Evolutionary conservation across 176 grass and related monocot genomes (phyloP).

Genomic region (Elaeis guineensis): DNA sequence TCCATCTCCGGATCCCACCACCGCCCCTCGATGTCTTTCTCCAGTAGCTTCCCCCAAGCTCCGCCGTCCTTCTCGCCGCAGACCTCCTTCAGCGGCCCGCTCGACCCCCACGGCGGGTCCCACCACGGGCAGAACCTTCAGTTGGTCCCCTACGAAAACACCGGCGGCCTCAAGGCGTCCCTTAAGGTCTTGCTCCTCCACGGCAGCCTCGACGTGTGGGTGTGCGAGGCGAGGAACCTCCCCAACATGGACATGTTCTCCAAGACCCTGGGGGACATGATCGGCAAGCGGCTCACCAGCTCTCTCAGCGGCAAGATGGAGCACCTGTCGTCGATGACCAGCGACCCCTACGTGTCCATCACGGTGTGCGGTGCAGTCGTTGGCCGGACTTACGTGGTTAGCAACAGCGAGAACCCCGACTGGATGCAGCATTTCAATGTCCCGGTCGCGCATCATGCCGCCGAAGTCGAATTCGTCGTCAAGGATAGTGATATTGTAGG

Average conservation of each 20-base stretch:
- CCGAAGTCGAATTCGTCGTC: constrained; percentile 65
- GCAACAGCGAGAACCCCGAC: constrained; percentile 67
- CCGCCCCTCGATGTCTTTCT: not conserved
- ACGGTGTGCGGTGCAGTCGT: constrained; percentile 38
- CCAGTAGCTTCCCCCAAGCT: not conserved
- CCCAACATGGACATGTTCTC: constrained; percentile 88
- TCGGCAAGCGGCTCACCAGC: constrained; percentile 32
- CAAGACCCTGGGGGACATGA: constrained; percentile 46
- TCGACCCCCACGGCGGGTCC: constrained; percentile 1
- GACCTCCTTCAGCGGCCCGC: no score
- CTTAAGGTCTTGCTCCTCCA: constrained; percentile 83
- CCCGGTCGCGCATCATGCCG: constrained; percentile 53
- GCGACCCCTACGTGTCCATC: constrained; percentile 74
- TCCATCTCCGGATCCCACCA: not conserved
- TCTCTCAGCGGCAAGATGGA: constrained; percentile 30
- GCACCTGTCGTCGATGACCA: constrained; percentile 41
- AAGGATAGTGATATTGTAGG: constrained; percentile 73
- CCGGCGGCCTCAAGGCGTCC: constrained; percentile 15
- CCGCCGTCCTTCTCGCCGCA: no score
- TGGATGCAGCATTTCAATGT: constrained; percentile 76
- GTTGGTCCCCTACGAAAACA: constrained; percentile 26
- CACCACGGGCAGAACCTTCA: constrained; percentile 11
- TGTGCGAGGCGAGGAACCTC: constrained; percentile 46
- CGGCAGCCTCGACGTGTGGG: constrained; percentile 67
- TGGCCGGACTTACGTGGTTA: constrained; percentile 57